These are phyloP conservation scores for Hypoxylon sp. DNA, from an alignment of 2,329 filamentous ascomycete genomes.

Conservation along the genomic window DNA sequence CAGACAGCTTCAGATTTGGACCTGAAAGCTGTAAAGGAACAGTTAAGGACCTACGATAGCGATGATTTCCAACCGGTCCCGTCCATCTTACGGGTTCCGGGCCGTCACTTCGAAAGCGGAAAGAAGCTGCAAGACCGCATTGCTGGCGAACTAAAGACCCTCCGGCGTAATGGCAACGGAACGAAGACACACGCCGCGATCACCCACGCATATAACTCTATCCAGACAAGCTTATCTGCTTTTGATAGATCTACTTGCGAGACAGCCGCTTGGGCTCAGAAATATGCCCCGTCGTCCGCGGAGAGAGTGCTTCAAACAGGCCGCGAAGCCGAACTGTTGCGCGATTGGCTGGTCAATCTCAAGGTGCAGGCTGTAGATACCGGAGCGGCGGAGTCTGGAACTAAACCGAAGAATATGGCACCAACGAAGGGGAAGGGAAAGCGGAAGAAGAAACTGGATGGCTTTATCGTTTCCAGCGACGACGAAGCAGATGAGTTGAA, in stretches of 20 bases:
- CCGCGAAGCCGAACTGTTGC: slow-evolving; percentile 73
- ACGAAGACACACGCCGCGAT: slow-evolving; percentile 64
- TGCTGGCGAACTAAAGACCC: slow-evolving; percentile 53
- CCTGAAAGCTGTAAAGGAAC: slow-evolving; percentile 46
- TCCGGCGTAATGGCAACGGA: slow-evolving; percentile 13
- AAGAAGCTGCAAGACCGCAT: slow-evolving; percentile 60
- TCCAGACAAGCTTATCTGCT: slow-evolving; percentile 72
- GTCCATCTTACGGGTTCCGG: slow-evolving; percentile 61
- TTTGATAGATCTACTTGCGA: slow-evolving; percentile 85
- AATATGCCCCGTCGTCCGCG: slow-evolving; percentile 78
- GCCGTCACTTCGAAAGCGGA: slow-evolving; percentile 66
- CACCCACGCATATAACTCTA: slow-evolving; percentile 62
- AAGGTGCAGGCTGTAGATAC: slow-evolving; percentile 80
- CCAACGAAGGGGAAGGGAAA: slow-evolving; percentile 68
- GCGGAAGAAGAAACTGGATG: slow-evolving; percentile 79
- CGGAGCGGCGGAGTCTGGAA: slow-evolving; percentile 52
- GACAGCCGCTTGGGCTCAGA: slow-evolving; percentile 76
- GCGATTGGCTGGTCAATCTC: slow-evolving; percentile 81
- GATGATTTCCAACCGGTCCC: slow-evolving; percentile 56
- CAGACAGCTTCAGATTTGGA: slow-evolving; percentile 50
- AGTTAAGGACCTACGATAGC: slow-evolving; percentile 47
- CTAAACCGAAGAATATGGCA: slow-evolving; percentile 43
- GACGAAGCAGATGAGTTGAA: slow-evolving; percentile 76
- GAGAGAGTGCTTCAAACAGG: slow-evolving; percentile 78
- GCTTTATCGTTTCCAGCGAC: slow-evolving; percentile 80